Conservation (phyloP, 257 asterid genomes). For the Ophiorrhiza pumila region DNA sequence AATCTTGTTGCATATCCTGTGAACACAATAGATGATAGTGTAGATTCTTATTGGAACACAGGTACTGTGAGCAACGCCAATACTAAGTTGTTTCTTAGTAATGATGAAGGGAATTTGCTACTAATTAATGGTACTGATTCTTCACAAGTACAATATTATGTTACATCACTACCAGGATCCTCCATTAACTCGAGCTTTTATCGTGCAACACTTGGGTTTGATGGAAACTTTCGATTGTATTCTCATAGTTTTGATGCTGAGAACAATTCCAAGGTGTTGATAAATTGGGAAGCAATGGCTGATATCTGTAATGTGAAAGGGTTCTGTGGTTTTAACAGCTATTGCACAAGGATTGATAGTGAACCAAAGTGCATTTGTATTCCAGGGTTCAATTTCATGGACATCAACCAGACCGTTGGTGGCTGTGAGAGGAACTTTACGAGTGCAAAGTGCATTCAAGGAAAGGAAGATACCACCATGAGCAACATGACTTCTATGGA, state of each 20-base stretch:
- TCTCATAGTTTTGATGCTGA: slow-evolving; percentile 11
- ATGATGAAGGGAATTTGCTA: slow-evolving; percentile 3
- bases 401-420: neutral
- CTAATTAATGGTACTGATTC: neutral
- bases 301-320: slow-evolving; percentile 25
- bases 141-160: neutral
- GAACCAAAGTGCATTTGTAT: slow-evolving; percentile 22
- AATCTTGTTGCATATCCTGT: slow-evolving; percentile 29
- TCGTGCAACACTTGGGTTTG: slow-evolving; percentile 15
- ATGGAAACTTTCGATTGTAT: slow-evolving; percentile 29
- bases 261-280: slow-evolving; percentile 1
- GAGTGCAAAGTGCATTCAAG: slow-evolving; percentile 15
- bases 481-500: neutral
- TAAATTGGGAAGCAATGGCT: slow-evolving; percentile 20
- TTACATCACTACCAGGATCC: neutral
- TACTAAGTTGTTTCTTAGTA: slow-evolving; percentile 12
- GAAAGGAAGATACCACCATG: slow-evolving; percentile 15
- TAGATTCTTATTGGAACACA: slow-evolving; percentile 15
- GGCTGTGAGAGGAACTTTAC: slow-evolving; percentile 24
- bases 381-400: slow-evolving; percentile 17
- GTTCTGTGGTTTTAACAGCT: slow-evolving; percentile 27
- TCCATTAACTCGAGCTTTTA: neutral
- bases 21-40: neutral
- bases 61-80: neutral
- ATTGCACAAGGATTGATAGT: slow-evolving; percentile 10